phyloP scores from a whole-genome alignment of 805 yeast genomes.

The Saccharomycopsis fodiens region DNA sequence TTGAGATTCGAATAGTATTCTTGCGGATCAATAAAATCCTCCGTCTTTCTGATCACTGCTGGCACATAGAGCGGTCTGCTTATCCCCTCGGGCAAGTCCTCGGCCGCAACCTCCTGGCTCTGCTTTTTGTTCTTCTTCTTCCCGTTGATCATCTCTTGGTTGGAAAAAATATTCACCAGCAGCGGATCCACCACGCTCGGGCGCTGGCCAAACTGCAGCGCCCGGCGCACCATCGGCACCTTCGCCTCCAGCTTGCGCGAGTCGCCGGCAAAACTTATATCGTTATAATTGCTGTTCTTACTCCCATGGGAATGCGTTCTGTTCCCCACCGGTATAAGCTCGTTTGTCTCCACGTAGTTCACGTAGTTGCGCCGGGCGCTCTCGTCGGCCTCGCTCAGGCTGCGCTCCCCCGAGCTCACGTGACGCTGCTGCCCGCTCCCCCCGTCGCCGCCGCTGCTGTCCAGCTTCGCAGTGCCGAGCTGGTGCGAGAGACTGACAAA shows the following conservation, averaged over 20 bases:
- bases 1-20: conserved; percentile 15
- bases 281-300: conserved; percentile 3
- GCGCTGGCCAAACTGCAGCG: not conserved
- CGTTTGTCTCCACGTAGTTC: conserved; percentile 8
- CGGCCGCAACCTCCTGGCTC: not conserved
- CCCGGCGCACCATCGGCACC: not conserved
- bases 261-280: not conserved
- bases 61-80: conserved; percentile 54
- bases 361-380: conserved; percentile 4
- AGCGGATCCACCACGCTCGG: conserved; percentile 4
- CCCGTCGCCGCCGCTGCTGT: not conserved
- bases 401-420: not conserved
- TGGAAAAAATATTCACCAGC: conserved; percentile 12
- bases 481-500: conserved; percentile 14
- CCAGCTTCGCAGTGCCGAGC: conserved; percentile 1
- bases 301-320: not conserved
- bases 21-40: conserved; percentile 15
- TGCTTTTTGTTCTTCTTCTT: conserved; percentile 8
- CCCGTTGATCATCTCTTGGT: conserved; percentile 12
- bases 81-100: conserved; percentile 19
- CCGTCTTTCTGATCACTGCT: conserved; percentile 39
- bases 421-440: not conserved
- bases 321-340: conserved; percentile 3
- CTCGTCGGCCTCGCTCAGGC: not conserved
- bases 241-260: not conserved